Percentiles rank a stretch among this genome's conserved stretches.
phyloP scores from a whole-genome alignment of 768 basidiomycete species.

The Pisolithus albus region DNA sequence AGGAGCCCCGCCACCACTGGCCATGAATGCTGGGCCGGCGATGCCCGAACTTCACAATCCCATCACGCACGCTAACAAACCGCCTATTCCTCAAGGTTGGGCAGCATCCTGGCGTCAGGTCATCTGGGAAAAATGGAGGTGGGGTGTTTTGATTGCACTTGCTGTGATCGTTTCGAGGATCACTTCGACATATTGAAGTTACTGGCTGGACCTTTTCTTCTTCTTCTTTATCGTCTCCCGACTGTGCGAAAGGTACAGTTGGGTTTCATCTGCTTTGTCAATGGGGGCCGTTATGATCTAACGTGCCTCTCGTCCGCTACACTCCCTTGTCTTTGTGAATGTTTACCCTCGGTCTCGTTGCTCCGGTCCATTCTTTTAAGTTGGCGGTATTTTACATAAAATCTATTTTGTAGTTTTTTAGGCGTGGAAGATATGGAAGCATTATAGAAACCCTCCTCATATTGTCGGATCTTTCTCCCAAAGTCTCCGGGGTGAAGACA shows the following conservation, averaged over 20 bases:
- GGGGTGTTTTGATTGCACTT: slow-evolving; percentile 71
- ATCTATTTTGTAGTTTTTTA: slow-evolving; percentile 18
- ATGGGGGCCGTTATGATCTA: slow-evolving; percentile 7
- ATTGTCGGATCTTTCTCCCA: slow-evolving; percentile 32
- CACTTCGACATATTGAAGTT: slow-evolving; percentile 41
- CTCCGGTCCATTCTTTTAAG: slow-evolving; percentile 5
- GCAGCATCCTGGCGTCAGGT: slow-evolving; percentile 56
- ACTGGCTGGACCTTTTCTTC: not conserved
- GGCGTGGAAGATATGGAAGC: slow-evolving; percentile 1
- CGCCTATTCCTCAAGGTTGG: slow-evolving; percentile 41
- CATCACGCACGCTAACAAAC: slow-evolving; percentile 22
- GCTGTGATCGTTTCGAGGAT: slow-evolving; percentile 74
- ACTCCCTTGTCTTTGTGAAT: slow-evolving; percentile 6
- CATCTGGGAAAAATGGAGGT: slow-evolving; percentile 80
- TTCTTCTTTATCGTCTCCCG: slow-evolving; percentile 9
- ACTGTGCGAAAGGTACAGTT: slow-evolving; percentile 7
- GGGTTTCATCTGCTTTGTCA: slow-evolving; percentile 10
- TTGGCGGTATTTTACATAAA: slow-evolving; percentile 14
- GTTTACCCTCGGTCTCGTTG: slow-evolving; percentile 12
- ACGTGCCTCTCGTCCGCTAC: slow-evolving; percentile 6
- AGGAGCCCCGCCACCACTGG: slow-evolving; percentile 15
- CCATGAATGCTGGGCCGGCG: slow-evolving; percentile 6
- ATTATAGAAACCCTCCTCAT: slow-evolving; percentile 3
- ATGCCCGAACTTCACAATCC: slow-evolving; percentile 14
- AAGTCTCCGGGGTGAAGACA: slow-evolving; percentile 39